These are phyloP conservation scores for Alnus glutinosa DNA, from an alignment of 306 rosid species.

Conservation along the genomic window DNA sequence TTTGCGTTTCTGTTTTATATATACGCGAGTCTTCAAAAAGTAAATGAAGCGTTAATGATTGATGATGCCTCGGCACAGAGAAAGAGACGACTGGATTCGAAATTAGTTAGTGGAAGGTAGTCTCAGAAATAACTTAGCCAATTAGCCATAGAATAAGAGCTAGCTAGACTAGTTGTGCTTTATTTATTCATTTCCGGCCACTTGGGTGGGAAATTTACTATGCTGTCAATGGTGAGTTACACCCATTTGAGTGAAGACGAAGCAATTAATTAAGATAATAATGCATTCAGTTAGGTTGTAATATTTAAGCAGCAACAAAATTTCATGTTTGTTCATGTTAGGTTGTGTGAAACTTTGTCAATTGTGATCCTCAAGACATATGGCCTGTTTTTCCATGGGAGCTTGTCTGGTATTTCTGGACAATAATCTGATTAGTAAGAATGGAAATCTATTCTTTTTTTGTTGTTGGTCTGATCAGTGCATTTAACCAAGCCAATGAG, in stretches of 20 bases:
- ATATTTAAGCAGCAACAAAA: too few relatives aligned
- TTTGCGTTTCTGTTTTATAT: conserved; percentile 25
- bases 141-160: too few relatives aligned
- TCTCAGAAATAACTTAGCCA: not conserved
- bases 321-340: not conserved
- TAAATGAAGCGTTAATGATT: conserved; percentile 16
- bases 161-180: too few relatives aligned
- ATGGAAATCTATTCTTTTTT: not conserved
- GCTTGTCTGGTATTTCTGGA: not conserved
- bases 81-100: not conserved
- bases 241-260: not conserved
- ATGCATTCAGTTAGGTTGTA: not conserved
- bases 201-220: too few relatives aligned
- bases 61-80: not conserved
- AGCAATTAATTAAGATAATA: not conserved
- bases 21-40: conserved; percentile 1
- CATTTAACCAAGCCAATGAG: conserved; percentile 8
- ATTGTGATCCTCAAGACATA: not conserved
- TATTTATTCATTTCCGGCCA: too few relatives aligned
- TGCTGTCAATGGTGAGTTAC: not conserved
- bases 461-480: not conserved
- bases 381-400: not conserved
- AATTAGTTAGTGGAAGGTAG: not conserved
- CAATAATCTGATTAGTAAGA: not conserved
- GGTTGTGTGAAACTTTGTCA: not conserved